Evolutionary conservation across 202 grass and related monocot species (phyloP).

Genomic region (Carex arenaria): DNA sequence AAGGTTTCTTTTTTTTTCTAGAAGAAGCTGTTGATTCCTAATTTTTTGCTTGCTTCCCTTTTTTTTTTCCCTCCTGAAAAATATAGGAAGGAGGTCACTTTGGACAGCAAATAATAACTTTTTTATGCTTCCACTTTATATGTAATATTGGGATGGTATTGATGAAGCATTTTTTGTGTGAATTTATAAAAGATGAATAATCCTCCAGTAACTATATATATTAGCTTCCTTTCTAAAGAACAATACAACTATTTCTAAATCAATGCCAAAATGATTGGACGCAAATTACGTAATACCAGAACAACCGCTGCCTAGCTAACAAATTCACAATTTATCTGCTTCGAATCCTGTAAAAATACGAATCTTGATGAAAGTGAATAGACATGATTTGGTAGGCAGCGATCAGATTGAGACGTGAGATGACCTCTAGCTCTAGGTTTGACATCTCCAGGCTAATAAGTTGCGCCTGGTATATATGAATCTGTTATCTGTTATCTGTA

Average conservation of each 20-base stretch:
- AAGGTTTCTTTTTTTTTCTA: neutral
- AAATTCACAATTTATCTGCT: neutral
- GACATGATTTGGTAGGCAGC: neutral
- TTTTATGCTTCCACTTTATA: neutral
- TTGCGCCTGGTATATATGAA: neutral
- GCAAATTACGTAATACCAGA: neutral
- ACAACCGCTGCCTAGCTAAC: neutral
- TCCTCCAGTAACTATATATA: neutral
- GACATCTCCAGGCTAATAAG: neutral
- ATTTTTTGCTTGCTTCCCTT: neutral
- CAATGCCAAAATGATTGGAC: neutral
- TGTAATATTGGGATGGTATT: neutral
- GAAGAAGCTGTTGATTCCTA: conserved; percentile 6
- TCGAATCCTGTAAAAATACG: neutral
- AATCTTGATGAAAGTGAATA: neutral
- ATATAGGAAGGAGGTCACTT: neutral
- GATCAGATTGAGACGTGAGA: neutral
- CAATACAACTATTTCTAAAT: neutral
- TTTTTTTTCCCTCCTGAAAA: neutral
- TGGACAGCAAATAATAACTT: neutral
- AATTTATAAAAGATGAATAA: neutral
- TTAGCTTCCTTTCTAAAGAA: neutral
- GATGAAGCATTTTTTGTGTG: neutral
- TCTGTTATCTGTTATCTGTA: too few species aligned
- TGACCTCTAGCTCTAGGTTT: too few species aligned